These are phyloP conservation scores for Rhizophagus sp. DNA, from an alignment of 192 early-diverging fungal species.

Conservation along the genomic window DNA sequence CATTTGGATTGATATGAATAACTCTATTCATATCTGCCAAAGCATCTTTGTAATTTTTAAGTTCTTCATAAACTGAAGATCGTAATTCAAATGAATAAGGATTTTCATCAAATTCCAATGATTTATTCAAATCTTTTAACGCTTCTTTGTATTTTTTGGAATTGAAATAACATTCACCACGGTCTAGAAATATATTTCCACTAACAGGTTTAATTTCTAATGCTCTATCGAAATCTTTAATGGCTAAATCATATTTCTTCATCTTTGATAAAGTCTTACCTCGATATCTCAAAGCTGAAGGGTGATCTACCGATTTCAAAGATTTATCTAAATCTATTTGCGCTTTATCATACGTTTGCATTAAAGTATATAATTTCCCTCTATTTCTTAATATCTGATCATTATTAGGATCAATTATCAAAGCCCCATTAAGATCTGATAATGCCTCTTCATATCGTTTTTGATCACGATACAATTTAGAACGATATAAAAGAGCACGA, in stretches of 20 bases:
- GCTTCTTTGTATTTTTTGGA: not conserved
- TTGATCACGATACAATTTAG: slow-evolving; percentile 6
- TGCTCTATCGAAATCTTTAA: slow-evolving; percentile 17
- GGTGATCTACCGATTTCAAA: not conserved
- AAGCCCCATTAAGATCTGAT: not conserved
- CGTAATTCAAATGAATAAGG: not conserved
- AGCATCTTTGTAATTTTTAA: not conserved
- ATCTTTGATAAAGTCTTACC: not conserved
- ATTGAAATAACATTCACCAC: not conserved
- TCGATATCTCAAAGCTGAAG: slow-evolving; percentile 5
- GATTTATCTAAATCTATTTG: not conserved
- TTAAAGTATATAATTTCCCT: slow-evolving; percentile 15
- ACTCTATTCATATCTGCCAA: not conserved
- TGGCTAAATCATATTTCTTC: slow-evolving; percentile 1
- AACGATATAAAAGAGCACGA: not conserved
- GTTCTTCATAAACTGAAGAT: not conserved
- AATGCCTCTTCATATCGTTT: not conserved
- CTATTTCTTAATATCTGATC: not conserved
- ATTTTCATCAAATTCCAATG: slow-evolving; percentile 10
- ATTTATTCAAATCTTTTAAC: slow-evolving; percentile 21
- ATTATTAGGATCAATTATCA: not conserved
- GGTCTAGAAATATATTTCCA: not conserved
- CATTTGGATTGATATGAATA: not conserved
- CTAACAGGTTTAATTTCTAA: not conserved
- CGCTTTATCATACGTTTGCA: not conserved